These are phyloP conservation scores for Elaeagnus macrophylla DNA, from an alignment of 306 rosid species.

Conservation along the genomic window DNA sequence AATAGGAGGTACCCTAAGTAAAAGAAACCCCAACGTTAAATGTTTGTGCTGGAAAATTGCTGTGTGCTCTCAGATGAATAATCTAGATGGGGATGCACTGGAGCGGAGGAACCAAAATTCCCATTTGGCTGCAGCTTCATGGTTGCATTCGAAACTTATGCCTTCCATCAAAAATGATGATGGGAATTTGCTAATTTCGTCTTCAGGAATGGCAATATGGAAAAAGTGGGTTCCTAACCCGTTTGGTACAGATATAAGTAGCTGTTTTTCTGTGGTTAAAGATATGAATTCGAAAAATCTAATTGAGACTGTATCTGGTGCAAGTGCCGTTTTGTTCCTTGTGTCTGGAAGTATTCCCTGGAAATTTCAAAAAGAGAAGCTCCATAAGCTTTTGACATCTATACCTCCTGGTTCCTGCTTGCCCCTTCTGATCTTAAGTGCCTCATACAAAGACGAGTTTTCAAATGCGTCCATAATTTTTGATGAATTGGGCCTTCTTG, in stretches of 20 bases:
- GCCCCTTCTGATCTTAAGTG: conserved; percentile 73
- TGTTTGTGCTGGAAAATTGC: conserved; percentile 83
- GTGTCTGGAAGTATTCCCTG: conserved; percentile 54
- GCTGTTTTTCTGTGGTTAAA: conserved; percentile 74
- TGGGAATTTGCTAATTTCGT: conserved; percentile 44
- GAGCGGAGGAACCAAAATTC: conserved; percentile 20
- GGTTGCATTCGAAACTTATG: conserved; percentile 83
- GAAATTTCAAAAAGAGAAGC: conserved; percentile 51
- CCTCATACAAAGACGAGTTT: conserved; percentile 24
- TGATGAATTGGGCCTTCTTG: conserved; percentile 51
- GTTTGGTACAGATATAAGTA: conserved; percentile 38
- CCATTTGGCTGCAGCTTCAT: conserved; percentile 28
- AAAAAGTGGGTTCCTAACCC: conserved; percentile 54
- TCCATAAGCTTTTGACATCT: conserved; percentile 54
- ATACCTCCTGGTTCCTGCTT: conserved; percentile 63
- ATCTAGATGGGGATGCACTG: conserved; percentile 22
- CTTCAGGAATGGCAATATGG: conserved; percentile 69
- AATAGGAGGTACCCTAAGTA: conserved; percentile 40
- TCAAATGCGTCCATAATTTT: conserved; percentile 34
- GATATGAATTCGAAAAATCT: conserved; percentile 35
- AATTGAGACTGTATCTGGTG: conserved; percentile 52
- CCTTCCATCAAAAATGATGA: conserved; percentile 31
- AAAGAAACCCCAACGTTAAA: conserved; percentile 49
- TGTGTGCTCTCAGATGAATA: conserved; percentile 46
- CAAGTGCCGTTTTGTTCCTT: conserved; percentile 67